A percentile compares a stretch with the other conserved stretches of the same genome.
These are phyloP conservation scores for Aureobasidium sp. DNA, from an alignment of 2,329 filamentous ascomycete genomes.

Conservation along the genomic window DNA sequence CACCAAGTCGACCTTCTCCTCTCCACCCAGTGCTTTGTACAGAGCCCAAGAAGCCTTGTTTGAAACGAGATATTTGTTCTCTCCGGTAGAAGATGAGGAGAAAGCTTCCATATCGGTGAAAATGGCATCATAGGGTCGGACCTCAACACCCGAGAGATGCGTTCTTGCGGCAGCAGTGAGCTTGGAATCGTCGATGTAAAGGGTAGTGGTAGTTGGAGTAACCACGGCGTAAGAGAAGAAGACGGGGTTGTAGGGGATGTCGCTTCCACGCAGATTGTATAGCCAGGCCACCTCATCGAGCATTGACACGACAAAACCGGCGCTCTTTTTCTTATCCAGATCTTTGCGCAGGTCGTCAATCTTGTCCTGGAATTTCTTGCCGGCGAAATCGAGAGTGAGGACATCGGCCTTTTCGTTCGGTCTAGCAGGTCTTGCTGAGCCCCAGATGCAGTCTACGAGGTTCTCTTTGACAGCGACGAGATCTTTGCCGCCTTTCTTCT, in stretches of 20 bases:
- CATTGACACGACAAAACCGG: slow-evolving; percentile 85
- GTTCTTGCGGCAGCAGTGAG: slow-evolving; percentile 57
- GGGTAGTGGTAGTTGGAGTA: slow-evolving; percentile 63
- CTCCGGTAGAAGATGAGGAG: slow-evolving; percentile 28
- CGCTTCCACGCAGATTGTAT: slow-evolving; percentile 91
- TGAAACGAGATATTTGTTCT: slow-evolving; percentile 70
- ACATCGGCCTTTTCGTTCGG: slow-evolving; percentile 70
- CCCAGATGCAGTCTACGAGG: slow-evolving; percentile 89
- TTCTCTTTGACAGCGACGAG: slow-evolving; percentile 71
- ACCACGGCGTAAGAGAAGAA: slow-evolving; percentile 95
- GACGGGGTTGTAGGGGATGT: slow-evolving; percentile 96
- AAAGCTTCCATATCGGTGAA: slow-evolving; percentile 68
- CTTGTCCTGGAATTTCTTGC: slow-evolving; percentile 76
- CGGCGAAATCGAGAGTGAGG: slow-evolving; percentile 63
- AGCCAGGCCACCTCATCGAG: slow-evolving; percentile 96
- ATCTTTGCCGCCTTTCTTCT: slow-evolving; percentile 72
- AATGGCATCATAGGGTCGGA: slow-evolving; percentile 76
- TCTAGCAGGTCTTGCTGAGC: slow-evolving; percentile 57
- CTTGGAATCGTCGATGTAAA: slow-evolving; percentile 80
- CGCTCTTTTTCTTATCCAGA: slow-evolving; percentile 77
- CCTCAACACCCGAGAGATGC: slow-evolving; percentile 62
- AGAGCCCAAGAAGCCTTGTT: slow-evolving; percentile 91
- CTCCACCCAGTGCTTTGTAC: slow-evolving; percentile 75
- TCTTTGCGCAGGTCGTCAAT: slow-evolving; percentile 82
- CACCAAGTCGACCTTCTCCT: slow-evolving; percentile 74